Base-by-base conservation (phyloP, 2,329 filamentous ascomycete species). In the Hypoxylon sp. region DNA sequence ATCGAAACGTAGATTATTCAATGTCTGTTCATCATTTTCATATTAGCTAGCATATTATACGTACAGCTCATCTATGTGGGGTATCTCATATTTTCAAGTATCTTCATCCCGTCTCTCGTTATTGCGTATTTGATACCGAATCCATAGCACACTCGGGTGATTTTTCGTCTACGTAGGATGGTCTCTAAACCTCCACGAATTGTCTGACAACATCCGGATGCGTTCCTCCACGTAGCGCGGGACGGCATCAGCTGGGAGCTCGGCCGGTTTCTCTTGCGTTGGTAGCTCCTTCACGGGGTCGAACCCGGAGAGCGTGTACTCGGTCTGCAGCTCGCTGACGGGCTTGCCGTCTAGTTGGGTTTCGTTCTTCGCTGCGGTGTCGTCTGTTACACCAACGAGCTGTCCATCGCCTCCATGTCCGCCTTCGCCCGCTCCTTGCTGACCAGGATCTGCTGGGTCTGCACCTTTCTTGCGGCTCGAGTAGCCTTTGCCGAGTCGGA, bases 401-500 rank as follows among this genome's bases (percentile, higher is more conserved):
- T 43, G 19, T 39, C 43, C 19, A 29, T 12, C 45, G 14, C 2
- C 9, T 14, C 48, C 23, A 11, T 16, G 8, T 37, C 29, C 53
- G 9, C 41, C 48, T 9, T 19, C 21, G 5, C 11, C 52, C 14
- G 27, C 51, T 16, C 53, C 55, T 54, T 43, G 50, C 21, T 41
- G 41, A 1, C 48, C 51, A 9, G 41, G 5, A 12, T 21, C 41
- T 19, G 16, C 23, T 7, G 39, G 0, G 12, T 16, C 48, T 21
- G 47, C 32, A 8, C 39, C 51, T 11, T 58, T 46, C 14, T 58
- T 50, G 8, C 19, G 19, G 7, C 9, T n/a, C 41, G 67, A 63
- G 48, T 60, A 66, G 46, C 23, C 12, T 56, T 63, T 65, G 30
- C 67, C 67, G 16, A 67, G 50, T 9, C 55, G 61, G 58, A 70